Evolutionary conservation across 1,284 basidiomycete species (phyloP).

Genomic region (Exsudoporus floridanus): DNA sequence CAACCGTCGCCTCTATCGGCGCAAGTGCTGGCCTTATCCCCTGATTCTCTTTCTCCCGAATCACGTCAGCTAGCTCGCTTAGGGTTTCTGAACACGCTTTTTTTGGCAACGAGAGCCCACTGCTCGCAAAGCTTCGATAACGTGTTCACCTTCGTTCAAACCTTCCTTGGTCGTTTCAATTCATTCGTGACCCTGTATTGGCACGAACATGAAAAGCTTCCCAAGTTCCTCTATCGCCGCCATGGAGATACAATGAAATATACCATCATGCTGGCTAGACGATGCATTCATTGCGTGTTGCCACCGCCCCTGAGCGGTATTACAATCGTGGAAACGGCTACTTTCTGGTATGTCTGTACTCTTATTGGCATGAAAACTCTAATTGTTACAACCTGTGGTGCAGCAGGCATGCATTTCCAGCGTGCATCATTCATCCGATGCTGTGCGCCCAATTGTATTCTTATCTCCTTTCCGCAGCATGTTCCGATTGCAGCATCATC

Average conservation of each 20-base stretch:
- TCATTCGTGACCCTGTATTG: conserved; percentile 26
- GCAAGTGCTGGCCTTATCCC: conserved; percentile 5
- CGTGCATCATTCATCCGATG: conserved; percentile 33
- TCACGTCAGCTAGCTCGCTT: conserved; percentile 11
- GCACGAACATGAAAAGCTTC: conserved; percentile 15
- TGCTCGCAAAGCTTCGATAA: conserved; percentile 16
- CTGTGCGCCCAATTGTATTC: conserved; percentile 25
- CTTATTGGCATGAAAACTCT: conserved; percentile 13
- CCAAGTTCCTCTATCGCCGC: conserved; percentile 31
- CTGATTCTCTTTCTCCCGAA: conserved; percentile 10
- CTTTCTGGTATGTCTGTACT: conserved; percentile 13
- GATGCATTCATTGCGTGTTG: conserved; percentile 15
- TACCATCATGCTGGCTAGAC: conserved; percentile 5
- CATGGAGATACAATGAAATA: conserved; percentile 18
- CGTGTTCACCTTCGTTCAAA: conserved; percentile 10
- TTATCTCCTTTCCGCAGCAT: conserved; percentile 32
- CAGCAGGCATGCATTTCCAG: conserved; percentile 28
- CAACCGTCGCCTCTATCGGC: conserved; percentile 8
- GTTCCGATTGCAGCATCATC: conserved; percentile 16
- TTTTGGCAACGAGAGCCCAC: background rate
- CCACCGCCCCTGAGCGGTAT: conserved; percentile 33
- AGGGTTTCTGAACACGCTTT: no score
- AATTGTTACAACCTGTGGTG: conserved; percentile 26
- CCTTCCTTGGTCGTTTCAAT: conserved; percentile 12
- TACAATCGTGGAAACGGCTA: conserved; percentile 21